Conservation (phyloP, 345 rosid species). For the Hypericum perforatum region DNA sequence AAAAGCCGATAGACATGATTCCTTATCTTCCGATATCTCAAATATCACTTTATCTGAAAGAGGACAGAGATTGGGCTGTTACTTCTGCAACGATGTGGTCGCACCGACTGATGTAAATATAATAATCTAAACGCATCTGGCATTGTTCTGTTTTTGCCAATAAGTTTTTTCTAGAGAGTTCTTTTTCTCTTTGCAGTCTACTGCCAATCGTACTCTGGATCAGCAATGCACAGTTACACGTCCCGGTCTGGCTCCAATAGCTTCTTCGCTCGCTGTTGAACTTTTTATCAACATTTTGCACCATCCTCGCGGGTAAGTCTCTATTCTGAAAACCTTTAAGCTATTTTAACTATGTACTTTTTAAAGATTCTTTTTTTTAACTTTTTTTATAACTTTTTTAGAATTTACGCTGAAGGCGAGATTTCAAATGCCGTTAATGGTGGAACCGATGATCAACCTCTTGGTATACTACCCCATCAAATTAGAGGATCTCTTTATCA, state of each 20-base stretch:
- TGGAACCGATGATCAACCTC: slow-evolving; percentile 49
- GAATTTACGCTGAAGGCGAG: slow-evolving; percentile 60
- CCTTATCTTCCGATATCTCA: slow-evolving; percentile 29
- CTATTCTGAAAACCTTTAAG: background rate
- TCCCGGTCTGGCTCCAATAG: slow-evolving; percentile 92
- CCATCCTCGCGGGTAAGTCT: slow-evolving; percentile 72
- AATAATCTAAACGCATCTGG: slow-evolving; percentile 7
- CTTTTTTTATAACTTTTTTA: too few relatives aligned
- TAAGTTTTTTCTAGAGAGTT: too few relatives aligned
- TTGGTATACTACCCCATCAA: slow-evolving; percentile 93
- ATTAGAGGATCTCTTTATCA: slow-evolving; percentile 73
- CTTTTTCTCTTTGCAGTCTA: slow-evolving; percentile 47
- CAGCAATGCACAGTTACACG: slow-evolving; percentile 98
- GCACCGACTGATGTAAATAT: slow-evolving; percentile 81
- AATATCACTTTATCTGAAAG: slow-evolving; percentile 32
- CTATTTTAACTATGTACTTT: background rate
- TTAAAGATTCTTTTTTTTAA: background rate
- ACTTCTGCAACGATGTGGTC: slow-evolving; percentile 96
- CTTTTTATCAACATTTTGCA: slow-evolving; percentile 74
- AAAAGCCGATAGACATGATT: slow-evolving; percentile 19
- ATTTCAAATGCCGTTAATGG: slow-evolving; percentile 33
- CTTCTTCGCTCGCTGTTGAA: slow-evolving; percentile 85
- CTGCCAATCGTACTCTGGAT: slow-evolving; percentile 84
- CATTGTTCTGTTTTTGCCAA: background rate
- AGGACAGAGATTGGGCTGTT: slow-evolving; percentile 75